Evolutionary conservation across 2,329 filamentous ascomycete genomes (phyloP).

Genomic region (Aspergillus sergii): DNA sequence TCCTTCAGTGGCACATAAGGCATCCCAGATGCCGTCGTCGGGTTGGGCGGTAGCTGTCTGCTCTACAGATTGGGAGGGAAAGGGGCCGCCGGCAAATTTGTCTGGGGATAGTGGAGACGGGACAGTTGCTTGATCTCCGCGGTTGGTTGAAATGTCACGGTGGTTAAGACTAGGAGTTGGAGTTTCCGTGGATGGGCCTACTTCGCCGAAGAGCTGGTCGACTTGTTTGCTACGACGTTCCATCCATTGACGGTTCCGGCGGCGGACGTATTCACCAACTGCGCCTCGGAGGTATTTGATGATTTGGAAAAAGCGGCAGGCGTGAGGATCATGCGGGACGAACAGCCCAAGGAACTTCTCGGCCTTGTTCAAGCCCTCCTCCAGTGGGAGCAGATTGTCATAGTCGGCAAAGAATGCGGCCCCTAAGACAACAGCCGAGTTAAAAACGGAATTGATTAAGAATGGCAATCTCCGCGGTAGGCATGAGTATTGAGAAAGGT

Average conservation of each 20-base stretch:
- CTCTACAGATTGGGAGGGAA: slow-evolving; percentile 19
- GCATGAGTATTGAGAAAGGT: slow-evolving; percentile 34
- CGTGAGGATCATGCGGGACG: slow-evolving; percentile 39
- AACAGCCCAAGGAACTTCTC: slow-evolving; percentile 37
- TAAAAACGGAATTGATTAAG: slow-evolving; percentile 51
- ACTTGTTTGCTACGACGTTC: slow-evolving; percentile 42
- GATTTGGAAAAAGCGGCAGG: slow-evolving; percentile 40
- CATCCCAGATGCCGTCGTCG: slow-evolving; percentile 33
- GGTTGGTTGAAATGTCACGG: slow-evolving; percentile 12
- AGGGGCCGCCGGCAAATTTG: slow-evolving; percentile 21
- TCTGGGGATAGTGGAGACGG: slow-evolving; percentile 27
- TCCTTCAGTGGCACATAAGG: slow-evolving; percentile 26
- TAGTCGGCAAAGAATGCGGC: slow-evolving; percentile 51
- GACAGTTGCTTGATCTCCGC: slow-evolving; percentile 13
- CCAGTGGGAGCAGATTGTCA: slow-evolving; percentile 39
- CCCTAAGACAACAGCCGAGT: slow-evolving; percentile 49
- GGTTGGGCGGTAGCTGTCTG: slow-evolving; percentile 15
- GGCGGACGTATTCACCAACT: slow-evolving; percentile 40
- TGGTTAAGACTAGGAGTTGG: neutral
- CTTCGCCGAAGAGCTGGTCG: slow-evolving; percentile 46
- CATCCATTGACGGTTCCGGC: slow-evolving; percentile 43
- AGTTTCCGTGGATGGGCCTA: slow-evolving; percentile 24
- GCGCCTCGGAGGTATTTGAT: slow-evolving; percentile 44
- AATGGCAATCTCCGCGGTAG: slow-evolving; percentile 50
- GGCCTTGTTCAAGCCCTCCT: slow-evolving; percentile 38